Evolutionary conservation across 2,329 filamentous ascomycete species (phyloP).

Genomic region (Cytospora leucostoma): DNA sequence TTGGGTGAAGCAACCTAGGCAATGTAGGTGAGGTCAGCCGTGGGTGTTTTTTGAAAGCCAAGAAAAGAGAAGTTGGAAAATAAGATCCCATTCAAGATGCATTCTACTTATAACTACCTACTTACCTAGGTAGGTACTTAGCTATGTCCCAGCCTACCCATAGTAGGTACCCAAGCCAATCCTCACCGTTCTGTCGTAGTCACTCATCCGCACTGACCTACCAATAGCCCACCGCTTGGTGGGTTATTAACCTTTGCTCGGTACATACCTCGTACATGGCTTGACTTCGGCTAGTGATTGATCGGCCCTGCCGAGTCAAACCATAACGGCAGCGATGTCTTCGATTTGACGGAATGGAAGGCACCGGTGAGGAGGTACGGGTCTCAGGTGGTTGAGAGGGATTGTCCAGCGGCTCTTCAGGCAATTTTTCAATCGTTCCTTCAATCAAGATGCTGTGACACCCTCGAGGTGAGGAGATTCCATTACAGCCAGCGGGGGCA

Average conservation of each 20-base stretch:
- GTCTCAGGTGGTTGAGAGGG: no score
- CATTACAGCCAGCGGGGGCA: background rate
- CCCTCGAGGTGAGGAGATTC: background rate
- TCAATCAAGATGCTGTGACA: background rate
- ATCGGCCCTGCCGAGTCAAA: background rate
- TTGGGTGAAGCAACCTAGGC: conserved; percentile 4
- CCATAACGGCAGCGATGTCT: background rate
- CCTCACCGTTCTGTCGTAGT: background rate
- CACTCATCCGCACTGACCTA: background rate
- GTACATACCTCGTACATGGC: background rate
- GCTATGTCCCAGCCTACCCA: background rate
- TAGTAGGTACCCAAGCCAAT: no score
- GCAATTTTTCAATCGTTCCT: no score
- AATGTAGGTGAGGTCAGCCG: conserved; percentile 1
- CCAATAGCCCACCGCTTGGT: background rate
- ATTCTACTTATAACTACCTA: no score
- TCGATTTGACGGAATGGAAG: no score
- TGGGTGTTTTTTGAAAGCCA: background rate
- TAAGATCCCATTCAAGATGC: background rate
- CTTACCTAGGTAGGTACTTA: no score
- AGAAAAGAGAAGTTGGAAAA: background rate
- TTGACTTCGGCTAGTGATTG: background rate
- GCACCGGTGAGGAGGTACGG: no score
- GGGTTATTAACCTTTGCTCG: background rate
- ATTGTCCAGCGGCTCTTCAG: no score